Evolutionary conservation across 441 rosid genomes (phyloP), one percentile per base, ranked within the genome.

Genomic region (Breynia disticha): DNA sequence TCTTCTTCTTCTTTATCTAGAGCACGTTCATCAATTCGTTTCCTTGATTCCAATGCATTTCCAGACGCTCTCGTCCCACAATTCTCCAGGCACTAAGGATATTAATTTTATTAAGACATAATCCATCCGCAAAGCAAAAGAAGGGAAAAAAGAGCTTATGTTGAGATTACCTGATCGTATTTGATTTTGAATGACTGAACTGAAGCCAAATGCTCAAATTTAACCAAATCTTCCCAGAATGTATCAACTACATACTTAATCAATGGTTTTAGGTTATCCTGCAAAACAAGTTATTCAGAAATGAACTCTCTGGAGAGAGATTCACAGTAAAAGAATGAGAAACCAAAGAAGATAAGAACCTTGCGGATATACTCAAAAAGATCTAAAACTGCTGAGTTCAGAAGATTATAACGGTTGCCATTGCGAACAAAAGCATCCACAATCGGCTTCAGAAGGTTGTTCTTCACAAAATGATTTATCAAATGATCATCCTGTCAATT

Each of bases 1-100:
- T 94, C 97, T 70, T 90, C 91, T 76, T 90, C 99, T 67, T 94
- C 99, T 76, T 94, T 94, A 66, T 87, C 97, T 54, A 79, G 61
- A 19, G 95, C 97, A 37, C 97, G 95, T 67, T 83, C 97, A 63
- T 94, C 99, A 16, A 69, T 64, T 59, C 90, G 70, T 70, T 74
- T 87, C 58, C 96, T 78, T 8, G 82, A 73, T 50, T 82, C 96
- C 16, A 74, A 56, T 17, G 78, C 72, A 60, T 65, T 75, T 66
- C 74, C 77, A 58, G 75, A 66, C 60, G 60, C 75, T 72, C 78
- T 81, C 0, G 83, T 62, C 68, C 71, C 94, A 59, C 71, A 68
- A 64, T 70, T 80, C 75, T 94, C 99, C 71, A 76, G 74, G 72
- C 81, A 81, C 99, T 94, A 91, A 54, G 77, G 21, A 13, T 50